Base-by-base conservation (phyloP, 2,329 filamentous ascomycete species). In the Trichoderma breve region DNA sequence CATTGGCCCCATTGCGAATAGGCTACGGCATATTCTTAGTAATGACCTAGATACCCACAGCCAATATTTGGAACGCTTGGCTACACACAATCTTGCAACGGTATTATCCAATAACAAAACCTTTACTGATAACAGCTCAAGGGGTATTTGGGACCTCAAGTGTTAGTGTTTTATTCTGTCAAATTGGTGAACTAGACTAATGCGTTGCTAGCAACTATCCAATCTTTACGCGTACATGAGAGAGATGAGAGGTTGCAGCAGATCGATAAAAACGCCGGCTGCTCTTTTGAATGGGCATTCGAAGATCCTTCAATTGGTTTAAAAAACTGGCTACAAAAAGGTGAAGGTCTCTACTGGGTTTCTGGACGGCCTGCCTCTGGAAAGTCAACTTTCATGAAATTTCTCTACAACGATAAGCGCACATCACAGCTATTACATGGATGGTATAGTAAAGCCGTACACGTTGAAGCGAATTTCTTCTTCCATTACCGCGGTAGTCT, bases 371-470 rank as follows among this genome's bases (percentile, higher is more conserved):
- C 71, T 18, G 71, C 55, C 2, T 72, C 71, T 21, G 65, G 71
- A 9, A 72, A 72, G 7, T 72, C 71, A 3, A 70, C 65, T 3
- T 47, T 72, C 6, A 64, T 72, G 14, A 72, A 72, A 6, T 72
- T 53, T 28, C 64, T 72, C 1, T 26, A 58, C n/a, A 26, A 24
- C 2, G 24, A 72, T 24, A 18, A 6, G 2, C 55, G 32, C 18
- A 72, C 65, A 0, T 26, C 24, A 7, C 4, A 26, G 30, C 34
- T 63, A 4, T 6, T 72, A 1, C n/a, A 15, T 7, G 39, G 39
- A n/a, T 70, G 71, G 58, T n/a, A 18, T 5, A 60, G 47, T 14
- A 14, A 14, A 4, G 26, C 5, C 5, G 15, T 36, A 7, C n/a
- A 39, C 3, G 26, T 69, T 2, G 8, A 43, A 12, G 71, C 71